Conservation (phyloP, 495 filamentous ascomycete species). For the Hypoxylon perforatum region DNA sequence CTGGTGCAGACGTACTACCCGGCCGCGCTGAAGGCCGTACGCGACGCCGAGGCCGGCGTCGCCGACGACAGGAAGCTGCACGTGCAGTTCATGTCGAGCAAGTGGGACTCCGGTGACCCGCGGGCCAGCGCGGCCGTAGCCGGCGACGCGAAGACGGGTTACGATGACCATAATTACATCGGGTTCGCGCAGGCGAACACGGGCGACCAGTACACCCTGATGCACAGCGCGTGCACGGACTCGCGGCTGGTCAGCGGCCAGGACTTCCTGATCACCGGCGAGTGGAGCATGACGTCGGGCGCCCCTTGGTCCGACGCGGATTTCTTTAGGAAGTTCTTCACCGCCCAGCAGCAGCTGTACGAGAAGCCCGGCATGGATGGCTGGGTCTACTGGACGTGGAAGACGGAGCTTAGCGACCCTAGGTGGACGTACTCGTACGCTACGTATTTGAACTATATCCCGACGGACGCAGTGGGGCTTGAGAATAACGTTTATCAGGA, state of each 20-base stretch:
- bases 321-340: constrained; percentile 66
- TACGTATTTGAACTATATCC: constrained; percentile 33
- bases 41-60: constrained; percentile 57
- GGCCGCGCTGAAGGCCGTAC: constrained; percentile 62
- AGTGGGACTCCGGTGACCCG: constrained; percentile 65
- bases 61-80: constrained; percentile 55
- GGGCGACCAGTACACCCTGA: constrained; percentile 47
- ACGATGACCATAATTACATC: constrained; percentile 62
- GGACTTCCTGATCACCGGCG: constrained; percentile 54
- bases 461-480: constrained; percentile 33
- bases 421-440: constrained; percentile 39
- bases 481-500: constrained; percentile 41
- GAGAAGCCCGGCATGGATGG: constrained; percentile 60
- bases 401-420: constrained; percentile 52
- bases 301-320: constrained; percentile 44
- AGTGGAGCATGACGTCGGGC: constrained; percentile 62
- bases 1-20: constrained; percentile 59
- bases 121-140: constrained; percentile 49
- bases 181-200: constrained; percentile 53
- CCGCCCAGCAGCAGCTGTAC: constrained; percentile 63
- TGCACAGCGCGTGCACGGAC: constrained; percentile 43
- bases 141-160: constrained; percentile 57
- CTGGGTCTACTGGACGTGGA: constrained; percentile 70
- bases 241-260: constrained; percentile 30
- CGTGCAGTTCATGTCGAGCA: constrained; percentile 67